These are phyloP conservation scores for Hemisphaericaspora subhashii DNA, from an alignment of 1,139 yeast genomes.

Conservation along the genomic window DNA sequence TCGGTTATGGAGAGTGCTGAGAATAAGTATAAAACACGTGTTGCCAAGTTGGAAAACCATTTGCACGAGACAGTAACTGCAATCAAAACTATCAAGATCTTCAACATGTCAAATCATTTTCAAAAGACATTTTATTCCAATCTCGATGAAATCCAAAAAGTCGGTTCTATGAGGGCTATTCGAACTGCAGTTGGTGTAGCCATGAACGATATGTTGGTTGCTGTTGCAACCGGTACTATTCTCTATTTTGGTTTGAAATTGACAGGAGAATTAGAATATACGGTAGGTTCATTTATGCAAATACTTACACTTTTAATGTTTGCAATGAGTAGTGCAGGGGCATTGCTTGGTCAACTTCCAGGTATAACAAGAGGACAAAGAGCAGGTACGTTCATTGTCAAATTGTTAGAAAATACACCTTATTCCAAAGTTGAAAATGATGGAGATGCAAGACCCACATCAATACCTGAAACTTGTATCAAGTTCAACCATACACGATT, in stretches of 20 bases:
- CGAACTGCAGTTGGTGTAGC: slow-evolving; percentile 67
- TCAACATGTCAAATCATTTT: slow-evolving; percentile 55
- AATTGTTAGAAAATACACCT: slow-evolving; percentile 37
- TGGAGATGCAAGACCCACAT: slow-evolving; percentile 23
- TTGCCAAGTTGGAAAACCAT: slow-evolving; percentile 54
- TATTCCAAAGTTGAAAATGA: slow-evolving; percentile 28
- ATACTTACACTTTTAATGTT: slow-evolving; percentile 74
- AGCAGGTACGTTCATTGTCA: slow-evolving; percentile 58
- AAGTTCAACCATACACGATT: slow-evolving; percentile 47
- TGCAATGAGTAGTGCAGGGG: slow-evolving; percentile 65
- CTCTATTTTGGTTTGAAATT: slow-evolving; percentile 76
- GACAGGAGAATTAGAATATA: slow-evolving; percentile 56
- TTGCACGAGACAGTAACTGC: slow-evolving; percentile 60
- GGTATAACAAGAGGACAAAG: slow-evolving; percentile 76
- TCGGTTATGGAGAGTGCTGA: slow-evolving; percentile 54
- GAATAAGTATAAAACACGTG: slow-evolving; percentile 53
- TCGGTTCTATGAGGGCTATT: slow-evolving; percentile 51
- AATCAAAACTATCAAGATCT: slow-evolving; percentile 60
- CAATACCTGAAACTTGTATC: slow-evolving; percentile 24
- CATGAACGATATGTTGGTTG: slow-evolving; percentile 50
- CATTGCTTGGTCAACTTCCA: slow-evolving; percentile 64
- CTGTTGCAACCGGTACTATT: slow-evolving; percentile 66
- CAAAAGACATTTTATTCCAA: slow-evolving; percentile 28
- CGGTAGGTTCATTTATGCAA: slow-evolving; percentile 57
- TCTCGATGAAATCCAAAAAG: slow-evolving; percentile 25